Evolutionary conservation across 495 filamentous ascomycete species (phyloP).

Genomic region (Saxophila tyrrhenica): DNA sequence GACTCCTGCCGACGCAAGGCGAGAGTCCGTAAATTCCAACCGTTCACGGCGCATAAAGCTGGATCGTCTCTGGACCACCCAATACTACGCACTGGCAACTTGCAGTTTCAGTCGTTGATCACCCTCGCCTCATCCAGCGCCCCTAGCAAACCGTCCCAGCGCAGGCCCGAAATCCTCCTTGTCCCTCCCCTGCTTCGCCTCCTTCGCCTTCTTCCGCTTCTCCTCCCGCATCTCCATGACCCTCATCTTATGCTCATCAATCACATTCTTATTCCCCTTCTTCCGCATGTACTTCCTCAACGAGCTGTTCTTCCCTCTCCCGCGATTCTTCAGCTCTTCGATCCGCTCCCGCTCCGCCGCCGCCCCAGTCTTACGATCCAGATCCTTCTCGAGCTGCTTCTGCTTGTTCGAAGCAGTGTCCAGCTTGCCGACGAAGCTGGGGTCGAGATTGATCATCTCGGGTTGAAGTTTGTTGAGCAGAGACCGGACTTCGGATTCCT

Average conservation of each 20-base stretch:
- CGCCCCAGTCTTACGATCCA: constrained; percentile 46
- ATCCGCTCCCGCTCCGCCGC: constrained; percentile 41
- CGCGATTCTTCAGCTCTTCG: constrained; percentile 57
- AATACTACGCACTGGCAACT: too few relatives aligned
- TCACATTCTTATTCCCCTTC: constrained; percentile 77
- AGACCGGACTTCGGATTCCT: constrained; percentile 79
- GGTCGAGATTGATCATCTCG: constrained; percentile 92
- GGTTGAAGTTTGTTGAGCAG: constrained; percentile 89
- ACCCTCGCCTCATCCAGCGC: constrained; percentile 29
- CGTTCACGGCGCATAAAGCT: too few relatives aligned
- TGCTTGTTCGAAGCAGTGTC: constrained; percentile 66
- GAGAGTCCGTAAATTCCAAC: too few relatives aligned
- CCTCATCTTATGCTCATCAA: constrained; percentile 72
- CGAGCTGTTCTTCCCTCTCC: constrained; percentile 83
- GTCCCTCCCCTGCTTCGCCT: constrained; percentile 46
- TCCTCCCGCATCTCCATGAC: constrained; percentile 57
- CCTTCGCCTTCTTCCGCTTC: constrained; percentile 48
- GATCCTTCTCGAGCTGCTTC: constrained; percentile 58
- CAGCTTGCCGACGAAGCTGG: constrained; percentile 76
- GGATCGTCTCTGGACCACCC: too few relatives aligned
- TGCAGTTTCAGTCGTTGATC: neutral
- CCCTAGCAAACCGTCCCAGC: constrained; percentile 54
- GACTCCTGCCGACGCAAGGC: too few relatives aligned
- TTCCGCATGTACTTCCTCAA: constrained; percentile 80
- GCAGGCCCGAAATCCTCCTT: constrained; percentile 59